A percentile compares a stretch with the other conserved stretches of the same genome.
These are phyloP conservation scores for Cornus controversa DNA, from an alignment of 148 eudicot species.

Conservation along the genomic window DNA sequence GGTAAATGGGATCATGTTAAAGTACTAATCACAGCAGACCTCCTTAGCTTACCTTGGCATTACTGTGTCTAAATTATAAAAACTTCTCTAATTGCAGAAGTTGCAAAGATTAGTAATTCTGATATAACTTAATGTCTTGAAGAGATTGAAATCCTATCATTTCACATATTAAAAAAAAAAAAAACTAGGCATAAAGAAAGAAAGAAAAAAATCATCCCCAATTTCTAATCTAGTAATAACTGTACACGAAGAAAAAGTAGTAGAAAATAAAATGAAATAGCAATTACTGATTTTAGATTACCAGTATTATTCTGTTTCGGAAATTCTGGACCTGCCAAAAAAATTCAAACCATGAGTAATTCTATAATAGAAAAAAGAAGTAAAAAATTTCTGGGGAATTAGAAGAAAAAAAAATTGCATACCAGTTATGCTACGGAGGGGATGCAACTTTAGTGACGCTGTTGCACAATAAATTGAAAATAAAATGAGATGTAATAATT, in stretches of 20 bases:
- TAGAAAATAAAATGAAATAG: neutral
- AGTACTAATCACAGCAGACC: no score
- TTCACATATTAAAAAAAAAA: neutral
- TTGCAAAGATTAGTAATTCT: no score
- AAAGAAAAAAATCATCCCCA: neutral
- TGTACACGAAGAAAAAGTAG: neutral
- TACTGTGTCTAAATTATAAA: no score
- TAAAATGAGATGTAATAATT: neutral
- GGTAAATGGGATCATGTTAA: no score
- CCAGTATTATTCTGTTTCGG: neutral
- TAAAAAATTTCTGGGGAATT: neutral
- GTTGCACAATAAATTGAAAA: neutral
- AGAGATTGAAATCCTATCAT: neutral
- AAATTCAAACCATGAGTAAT: neutral
- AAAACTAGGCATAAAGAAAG: neutral
- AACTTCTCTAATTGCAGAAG: no score
- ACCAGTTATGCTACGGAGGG: conserved; percentile 31
- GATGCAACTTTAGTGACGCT: conserved; percentile 31
- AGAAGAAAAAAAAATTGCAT: neutral
- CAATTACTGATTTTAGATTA: neutral
- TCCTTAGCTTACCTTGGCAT: no score
- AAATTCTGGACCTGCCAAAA: conserved; percentile 10
- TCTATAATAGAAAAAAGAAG: no score
- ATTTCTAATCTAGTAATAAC: neutral
- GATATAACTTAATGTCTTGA: neutral